These are phyloP conservation scores for Xylaria sp. DNA, from an alignment of 2,329 filamentous ascomycete species.

Conservation along the genomic window DNA sequence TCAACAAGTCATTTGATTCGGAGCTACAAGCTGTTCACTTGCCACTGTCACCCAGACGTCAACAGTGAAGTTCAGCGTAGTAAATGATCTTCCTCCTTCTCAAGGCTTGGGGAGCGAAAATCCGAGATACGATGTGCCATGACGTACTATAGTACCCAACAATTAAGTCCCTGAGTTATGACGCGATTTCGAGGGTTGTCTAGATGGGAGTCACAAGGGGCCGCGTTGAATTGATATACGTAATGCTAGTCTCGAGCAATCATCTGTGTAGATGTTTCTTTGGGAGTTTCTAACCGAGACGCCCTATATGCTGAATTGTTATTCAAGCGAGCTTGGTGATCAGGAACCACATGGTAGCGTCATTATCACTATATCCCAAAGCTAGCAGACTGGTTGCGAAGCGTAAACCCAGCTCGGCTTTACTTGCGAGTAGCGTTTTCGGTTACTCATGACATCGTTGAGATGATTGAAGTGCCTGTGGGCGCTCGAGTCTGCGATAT, in stretches of 20 bases:
- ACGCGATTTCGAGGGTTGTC: conserved; percentile 68
- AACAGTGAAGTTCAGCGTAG: conserved; percentile 68
- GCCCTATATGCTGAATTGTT: conserved; percentile 65
- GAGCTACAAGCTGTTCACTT: conserved; percentile 68
- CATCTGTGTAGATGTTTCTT: neutral
- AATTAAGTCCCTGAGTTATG: conserved; percentile 67
- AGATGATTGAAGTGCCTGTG: conserved; percentile 75
- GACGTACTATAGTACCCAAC: conserved; percentile 66
- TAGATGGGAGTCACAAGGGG: conserved; percentile 69
- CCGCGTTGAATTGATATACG: conserved; percentile 74
- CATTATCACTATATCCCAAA: conserved; percentile 69
- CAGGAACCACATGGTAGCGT: conserved; percentile 63
- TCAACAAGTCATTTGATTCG: conserved; percentile 65
- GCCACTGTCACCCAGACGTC: conserved; percentile 71
- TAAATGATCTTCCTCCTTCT: too few species aligned
- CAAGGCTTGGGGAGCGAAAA: too few species aligned
- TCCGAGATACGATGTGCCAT: neutral
- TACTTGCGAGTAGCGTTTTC: conserved; percentile 62
- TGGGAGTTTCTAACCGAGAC: neutral
- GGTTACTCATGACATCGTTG: conserved; percentile 69
- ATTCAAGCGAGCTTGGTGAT: conserved; percentile 66
- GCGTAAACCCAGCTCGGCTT: conserved; percentile 61
- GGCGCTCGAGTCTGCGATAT: conserved; percentile 54
- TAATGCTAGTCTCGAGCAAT: conserved; percentile 63
- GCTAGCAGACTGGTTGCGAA: conserved; percentile 69